These are phyloP conservation scores for Filobasidium floriforme DNA, from an alignment of 768 basidiomycete genomes.

Conservation along the genomic window DNA sequence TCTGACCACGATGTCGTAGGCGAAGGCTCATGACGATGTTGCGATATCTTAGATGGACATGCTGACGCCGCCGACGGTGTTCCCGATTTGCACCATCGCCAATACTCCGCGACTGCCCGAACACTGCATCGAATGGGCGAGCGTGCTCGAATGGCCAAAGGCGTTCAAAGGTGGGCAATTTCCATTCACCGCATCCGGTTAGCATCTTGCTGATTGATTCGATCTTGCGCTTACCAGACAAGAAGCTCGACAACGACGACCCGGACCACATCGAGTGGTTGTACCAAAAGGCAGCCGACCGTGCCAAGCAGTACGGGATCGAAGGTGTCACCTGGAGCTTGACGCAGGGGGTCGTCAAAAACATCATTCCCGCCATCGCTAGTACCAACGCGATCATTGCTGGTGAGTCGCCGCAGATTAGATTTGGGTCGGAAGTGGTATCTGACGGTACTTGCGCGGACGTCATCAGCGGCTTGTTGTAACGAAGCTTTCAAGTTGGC, in stretches of 20 bases:
- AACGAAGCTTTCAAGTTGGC: conserved; percentile 99
- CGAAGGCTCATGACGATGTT: background rate
- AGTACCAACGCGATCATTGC: conserved; percentile 98
- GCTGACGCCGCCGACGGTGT: conserved; percentile 93
- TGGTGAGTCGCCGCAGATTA: conserved; percentile 55
- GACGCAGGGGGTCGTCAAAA: conserved; percentile 98
- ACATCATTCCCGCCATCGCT: conserved; percentile 97
- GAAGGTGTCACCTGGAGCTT: conserved; percentile 97
- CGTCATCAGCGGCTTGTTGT: conserved; percentile 73
- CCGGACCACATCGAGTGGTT: conserved; percentile 95
- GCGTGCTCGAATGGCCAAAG: conserved; percentile 96
- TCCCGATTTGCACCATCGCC: conserved; percentile 97
- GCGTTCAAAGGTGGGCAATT: conserved; percentile 65
- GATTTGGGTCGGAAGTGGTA: background rate
- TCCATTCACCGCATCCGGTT: background rate
- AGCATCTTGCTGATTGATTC: background rate
- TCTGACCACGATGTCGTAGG: background rate
- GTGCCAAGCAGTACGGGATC: conserved; percentile 91
- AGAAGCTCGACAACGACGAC: conserved; percentile 94
- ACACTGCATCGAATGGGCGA: conserved; percentile 99
- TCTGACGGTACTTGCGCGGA: background rate
- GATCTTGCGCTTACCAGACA: conserved; percentile 52
- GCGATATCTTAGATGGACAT: conserved; percentile 59
- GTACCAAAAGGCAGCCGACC: conserved; percentile 66
- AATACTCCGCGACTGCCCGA: conserved; percentile 97